Evolutionary conservation across 2,329 filamentous ascomycete species (phyloP).

Genomic region (Paradendryphiella salina): DNA sequence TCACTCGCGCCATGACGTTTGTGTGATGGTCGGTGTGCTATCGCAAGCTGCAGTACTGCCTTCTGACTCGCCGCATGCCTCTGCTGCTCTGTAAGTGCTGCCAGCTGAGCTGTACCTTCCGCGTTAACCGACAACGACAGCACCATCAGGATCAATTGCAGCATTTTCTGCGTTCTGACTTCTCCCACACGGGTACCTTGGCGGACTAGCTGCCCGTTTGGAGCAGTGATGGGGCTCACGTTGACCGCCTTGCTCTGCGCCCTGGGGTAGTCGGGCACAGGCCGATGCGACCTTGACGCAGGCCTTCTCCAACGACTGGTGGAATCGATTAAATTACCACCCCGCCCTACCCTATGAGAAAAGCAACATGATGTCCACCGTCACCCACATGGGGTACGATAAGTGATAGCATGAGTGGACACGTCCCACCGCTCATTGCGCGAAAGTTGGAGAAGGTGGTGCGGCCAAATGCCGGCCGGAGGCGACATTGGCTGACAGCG

Average conservation of each 20-base stretch:
- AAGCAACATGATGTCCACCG: background rate
- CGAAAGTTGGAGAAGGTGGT: conserved; percentile 13
- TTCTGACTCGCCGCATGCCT: conserved; percentile 1
- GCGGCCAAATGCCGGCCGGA: conserved; percentile 22
- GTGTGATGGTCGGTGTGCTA: background rate
- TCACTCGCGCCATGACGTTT: conserved; percentile 1
- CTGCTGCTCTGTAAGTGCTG: background rate
- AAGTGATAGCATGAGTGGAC: conserved; percentile 19
- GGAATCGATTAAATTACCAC: conserved; percentile 2
- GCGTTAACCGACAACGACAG: conserved; percentile 9
- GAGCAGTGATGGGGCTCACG: conserved; percentile 1
- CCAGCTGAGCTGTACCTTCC: background rate
- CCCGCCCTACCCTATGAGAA: background rate
- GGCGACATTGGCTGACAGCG: conserved; percentile 26
- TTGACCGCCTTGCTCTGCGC: conserved; percentile 8
- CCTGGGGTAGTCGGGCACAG: background rate
- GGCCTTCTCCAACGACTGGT: conserved; percentile 4
- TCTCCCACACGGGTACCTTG: background rate
- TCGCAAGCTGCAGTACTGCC: background rate
- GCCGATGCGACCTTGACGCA: background rate
- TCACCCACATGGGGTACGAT: conserved; percentile 7
- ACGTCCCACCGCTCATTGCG: conserved; percentile 26
- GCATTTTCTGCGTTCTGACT: background rate
- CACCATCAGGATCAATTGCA: background rate
- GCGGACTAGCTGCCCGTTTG: conserved; percentile 12